Percentiles rank a stretch among this genome's conserved stretches.
Evolutionary conservation across 192 early-diverging fungal species (phyloP).

Genomic region (Entrophospora sp.): DNA sequence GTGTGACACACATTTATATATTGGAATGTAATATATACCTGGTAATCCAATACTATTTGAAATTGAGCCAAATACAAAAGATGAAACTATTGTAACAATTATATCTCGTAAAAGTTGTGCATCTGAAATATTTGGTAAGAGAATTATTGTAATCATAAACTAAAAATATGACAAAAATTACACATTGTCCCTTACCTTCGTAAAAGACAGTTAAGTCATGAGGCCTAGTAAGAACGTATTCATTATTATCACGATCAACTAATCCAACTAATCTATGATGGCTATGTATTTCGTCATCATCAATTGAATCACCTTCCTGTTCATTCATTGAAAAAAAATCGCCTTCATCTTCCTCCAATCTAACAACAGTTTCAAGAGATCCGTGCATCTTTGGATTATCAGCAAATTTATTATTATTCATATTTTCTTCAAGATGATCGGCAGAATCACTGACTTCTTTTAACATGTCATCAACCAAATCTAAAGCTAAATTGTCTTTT

Average conservation of each 20-base stretch:
- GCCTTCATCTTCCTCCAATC: conserved; percentile 27
- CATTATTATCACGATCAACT: conserved; percentile 44
- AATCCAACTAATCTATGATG: conserved; percentile 29
- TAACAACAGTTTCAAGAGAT: conserved; percentile 34
- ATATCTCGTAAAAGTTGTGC: conserved; percentile 33
- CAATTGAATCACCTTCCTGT: conserved; percentile 5
- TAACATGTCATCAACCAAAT: conserved; percentile 30
- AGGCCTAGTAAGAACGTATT: conserved; percentile 42
- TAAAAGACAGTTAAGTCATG: conserved; percentile 36
- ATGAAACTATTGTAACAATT: conserved; percentile 32
- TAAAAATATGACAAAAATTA: background rate
- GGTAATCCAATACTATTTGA: conserved; percentile 30
- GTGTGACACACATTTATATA: background rate
- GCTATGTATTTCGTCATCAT: conserved; percentile 17
- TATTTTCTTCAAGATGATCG: conserved; percentile 33
- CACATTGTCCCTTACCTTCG: conserved; percentile 23
- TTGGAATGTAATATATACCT: conserved; percentile 24
- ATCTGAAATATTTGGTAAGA: conserved; percentile 21
- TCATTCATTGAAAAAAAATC: conserved; percentile 16
- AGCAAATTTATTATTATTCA: conserved; percentile 27
- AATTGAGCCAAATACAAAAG: conserved; percentile 33
- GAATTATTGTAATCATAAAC: background rate
- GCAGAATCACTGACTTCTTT: conserved; percentile 33
- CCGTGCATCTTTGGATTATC: conserved; percentile 16
- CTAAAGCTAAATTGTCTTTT: background rate